Evolutionary conservation across 1,139 yeast genomes (phyloP).

Genomic region (Diutina neorugosa): DNA sequence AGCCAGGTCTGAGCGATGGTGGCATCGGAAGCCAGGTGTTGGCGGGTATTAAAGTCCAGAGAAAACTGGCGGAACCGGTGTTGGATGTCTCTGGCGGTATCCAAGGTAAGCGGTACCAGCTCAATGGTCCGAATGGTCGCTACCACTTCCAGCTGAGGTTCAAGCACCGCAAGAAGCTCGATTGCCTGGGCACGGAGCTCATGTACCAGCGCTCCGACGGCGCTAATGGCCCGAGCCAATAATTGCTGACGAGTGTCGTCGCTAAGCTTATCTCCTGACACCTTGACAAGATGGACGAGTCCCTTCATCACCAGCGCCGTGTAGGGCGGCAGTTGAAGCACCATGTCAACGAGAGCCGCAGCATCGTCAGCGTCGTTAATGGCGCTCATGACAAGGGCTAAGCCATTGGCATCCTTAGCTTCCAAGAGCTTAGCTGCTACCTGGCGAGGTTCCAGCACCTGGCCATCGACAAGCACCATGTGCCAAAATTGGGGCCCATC

Average conservation of each 20-base stretch:
- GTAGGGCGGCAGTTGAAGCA: not conserved
- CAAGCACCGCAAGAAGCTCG: not conserved
- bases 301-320: not conserved
- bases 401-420: not conserved
- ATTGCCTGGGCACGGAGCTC: not conserved
- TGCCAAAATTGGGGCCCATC: not conserved
- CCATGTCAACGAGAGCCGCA: not conserved
- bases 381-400: not conserved
- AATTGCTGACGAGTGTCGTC: not conserved
- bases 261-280: not conserved
- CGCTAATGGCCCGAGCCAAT: not conserved
- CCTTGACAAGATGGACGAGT: not conserved
- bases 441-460: not conserved
- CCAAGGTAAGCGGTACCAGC: constrained; percentile 2
- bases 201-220: not conserved
- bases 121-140: not conserved
- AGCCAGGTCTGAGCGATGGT: not conserved
- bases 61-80: not conserved
- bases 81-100: not conserved
- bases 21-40: not conserved
- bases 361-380: not conserved
- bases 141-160: not conserved
- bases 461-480: not conserved
- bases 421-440: not conserved
- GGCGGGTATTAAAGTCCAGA: not conserved